phyloP scores from a whole-genome alignment of 2,329 filamentous ascomycete genomes.

The Fusarium sp. region DNA sequence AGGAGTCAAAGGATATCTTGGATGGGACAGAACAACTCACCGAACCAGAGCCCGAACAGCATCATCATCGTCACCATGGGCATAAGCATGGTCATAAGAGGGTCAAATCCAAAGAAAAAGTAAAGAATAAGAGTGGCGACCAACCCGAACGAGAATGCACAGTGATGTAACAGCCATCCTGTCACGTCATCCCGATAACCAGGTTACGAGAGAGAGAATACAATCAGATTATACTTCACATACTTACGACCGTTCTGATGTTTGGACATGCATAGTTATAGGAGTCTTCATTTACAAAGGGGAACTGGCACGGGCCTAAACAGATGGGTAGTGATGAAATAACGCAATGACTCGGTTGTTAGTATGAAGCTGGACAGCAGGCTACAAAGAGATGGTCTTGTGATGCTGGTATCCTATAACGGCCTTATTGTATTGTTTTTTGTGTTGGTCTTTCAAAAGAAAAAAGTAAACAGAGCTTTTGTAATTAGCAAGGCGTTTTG shows the following conservation, averaged over 20 bases:
- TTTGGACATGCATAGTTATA: conserved; percentile 32
- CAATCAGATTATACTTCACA: background rate
- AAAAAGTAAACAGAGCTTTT: conserved; percentile 19
- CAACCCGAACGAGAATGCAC: conserved; percentile 61
- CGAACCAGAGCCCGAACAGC: conserved; percentile 40
- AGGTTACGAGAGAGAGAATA: background rate
- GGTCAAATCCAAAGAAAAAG: conserved; percentile 55
- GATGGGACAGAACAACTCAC: conserved; percentile 38
- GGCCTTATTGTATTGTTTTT: background rate
- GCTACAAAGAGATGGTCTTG: background rate
- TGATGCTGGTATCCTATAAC: background rate
- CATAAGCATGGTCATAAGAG: conserved; percentile 52
- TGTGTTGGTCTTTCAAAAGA: background rate
- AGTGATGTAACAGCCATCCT: conserved; percentile 55
- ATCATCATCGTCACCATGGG: conserved; percentile 40
- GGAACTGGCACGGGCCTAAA: background rate
- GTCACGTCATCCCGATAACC: background rate
- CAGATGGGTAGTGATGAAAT: background rate
- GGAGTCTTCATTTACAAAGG: conserved; percentile 24
- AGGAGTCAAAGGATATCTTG: conserved; percentile 25
- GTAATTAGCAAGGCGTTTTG: conserved; percentile 39
- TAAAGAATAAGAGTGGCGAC: conserved; percentile 51
- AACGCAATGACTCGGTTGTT: background rate
- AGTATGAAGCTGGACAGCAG: conserved; percentile 20
- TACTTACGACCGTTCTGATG: background rate